Percentiles rank a stretch among this genome's conserved stretches.
Conservation (phyloP, 2,329 filamentous ascomycete genomes). For the Hymenoscyphus fraxineus region DNA sequence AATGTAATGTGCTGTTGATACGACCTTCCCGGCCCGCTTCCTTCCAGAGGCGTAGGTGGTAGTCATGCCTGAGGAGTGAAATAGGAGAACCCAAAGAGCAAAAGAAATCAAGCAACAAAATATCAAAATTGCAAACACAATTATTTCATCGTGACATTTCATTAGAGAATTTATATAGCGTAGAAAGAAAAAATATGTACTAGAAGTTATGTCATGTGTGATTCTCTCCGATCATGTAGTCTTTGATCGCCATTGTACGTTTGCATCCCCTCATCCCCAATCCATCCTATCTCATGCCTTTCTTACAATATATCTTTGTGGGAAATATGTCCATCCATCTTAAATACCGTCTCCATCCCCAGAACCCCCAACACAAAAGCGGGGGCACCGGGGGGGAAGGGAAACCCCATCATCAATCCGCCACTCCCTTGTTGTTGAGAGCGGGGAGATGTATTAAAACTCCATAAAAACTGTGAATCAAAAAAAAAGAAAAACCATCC, state of each 20-base stretch:
- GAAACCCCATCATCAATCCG: constrained; percentile 16
- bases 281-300: background rate
- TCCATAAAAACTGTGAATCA: background rate
- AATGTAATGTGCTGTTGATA: no score
- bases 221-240: background rate
- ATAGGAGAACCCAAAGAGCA: no score
- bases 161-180: background rate
- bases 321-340: background rate
- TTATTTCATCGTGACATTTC: constrained; percentile 6
- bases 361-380: background rate
- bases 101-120: no score
- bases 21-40: no score
- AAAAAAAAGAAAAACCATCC: background rate
- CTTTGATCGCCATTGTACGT: background rate
- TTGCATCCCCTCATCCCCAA: background rate
- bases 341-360: background rate
- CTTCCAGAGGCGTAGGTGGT: no score
- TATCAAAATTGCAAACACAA: background rate
- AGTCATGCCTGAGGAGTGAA: no score
- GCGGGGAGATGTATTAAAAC: constrained; percentile 15
- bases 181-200: background rate
- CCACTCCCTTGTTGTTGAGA: constrained; percentile 27
- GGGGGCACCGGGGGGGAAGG: background rate
- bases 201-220: background rate
- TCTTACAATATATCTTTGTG: background rate